Conservation (phyloP, 352 stramenopile genomes). For the Pythium inflatum region DNA sequence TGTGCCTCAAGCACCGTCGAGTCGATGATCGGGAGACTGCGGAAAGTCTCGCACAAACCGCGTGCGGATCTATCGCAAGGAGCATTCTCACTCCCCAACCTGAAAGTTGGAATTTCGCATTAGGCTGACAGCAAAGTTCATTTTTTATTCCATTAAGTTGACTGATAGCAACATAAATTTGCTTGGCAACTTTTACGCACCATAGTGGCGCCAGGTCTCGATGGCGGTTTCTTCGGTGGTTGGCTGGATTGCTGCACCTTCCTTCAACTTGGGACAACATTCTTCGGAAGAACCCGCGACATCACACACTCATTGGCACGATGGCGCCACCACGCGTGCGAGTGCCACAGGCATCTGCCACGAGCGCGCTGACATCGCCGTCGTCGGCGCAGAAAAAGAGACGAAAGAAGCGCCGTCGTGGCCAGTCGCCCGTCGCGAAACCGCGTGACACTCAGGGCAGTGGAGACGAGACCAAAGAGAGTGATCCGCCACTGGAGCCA, state of each 20-base stretch:
- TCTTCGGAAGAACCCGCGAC: neutral
- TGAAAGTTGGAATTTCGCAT: too few relatives aligned
- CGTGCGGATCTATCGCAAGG: too few relatives aligned
- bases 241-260: neutral
- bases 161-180: neutral
- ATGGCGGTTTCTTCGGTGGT: constrained; percentile 16
- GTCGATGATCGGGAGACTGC: too few relatives aligned
- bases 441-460: neutral
- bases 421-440: constrained; percentile 15
- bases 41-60: too few relatives aligned
- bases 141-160: too few relatives aligned
- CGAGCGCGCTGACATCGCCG: neutral
- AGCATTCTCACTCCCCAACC: too few relatives aligned
- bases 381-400: constrained; percentile 27
- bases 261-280: constrained; percentile 15
- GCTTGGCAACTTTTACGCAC: neutral
- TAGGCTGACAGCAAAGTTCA: too few relatives aligned
- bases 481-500: neutral
- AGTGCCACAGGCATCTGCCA: neutral
- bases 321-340: constrained; percentile 2
- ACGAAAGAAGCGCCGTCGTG: constrained; percentile 30
- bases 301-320: neutral
- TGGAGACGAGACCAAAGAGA: neutral
- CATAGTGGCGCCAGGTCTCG: too few relatives aligned
- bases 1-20: too few relatives aligned